Base-by-base conservation (phyloP, 202 grass and related monocot genomes). In the Schoenoplectus tabernaemontani region DNA sequence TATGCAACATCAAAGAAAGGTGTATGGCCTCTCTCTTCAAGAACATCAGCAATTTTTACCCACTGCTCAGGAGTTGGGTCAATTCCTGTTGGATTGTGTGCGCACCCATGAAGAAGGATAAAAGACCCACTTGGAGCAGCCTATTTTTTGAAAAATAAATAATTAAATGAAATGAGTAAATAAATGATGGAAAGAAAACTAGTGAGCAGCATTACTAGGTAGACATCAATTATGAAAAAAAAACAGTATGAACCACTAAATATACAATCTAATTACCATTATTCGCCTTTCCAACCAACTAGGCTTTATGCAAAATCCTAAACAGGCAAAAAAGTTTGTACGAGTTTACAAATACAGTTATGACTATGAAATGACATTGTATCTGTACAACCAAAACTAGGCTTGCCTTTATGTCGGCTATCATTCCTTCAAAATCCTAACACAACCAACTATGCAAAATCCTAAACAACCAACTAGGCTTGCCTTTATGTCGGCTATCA, bases 1-100 rank as follows among this genome's bases (percentile, higher is more conserved):
- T 98, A 98, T 67, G 91, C 91, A 86, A 98, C 95, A 90, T 98
- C 95, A 89, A 98, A 95, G 84, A 98, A 98, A 66, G 91, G 89
- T 28, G 81, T 92, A 48, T 94, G 89, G 10, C 88, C 91, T 83
- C 92, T 95, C 85, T 95, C 87, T 86, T 98, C 81, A 86, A 96
- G 91, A 64, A 89, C 78, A 87, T 92, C 89, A 56, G 91, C 91
- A 83, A 92, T 87, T 88, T 86, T 90, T 47, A 87, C 82, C 95
- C 89, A 92, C 44, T 94, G 89, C 65, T 98, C 83, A 76, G 86
- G 84, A 86, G 88, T 94, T 79, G 89, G 95, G 54, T 94, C 95
- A 54, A 98, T 94, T 87, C 91, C 91, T 69, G 95, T 94, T 46
- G 91, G 95, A 77, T 94, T 98, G 84, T 98, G 91, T 67, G 91